Percentiles rank a stretch among this genome's conserved stretches.
Conservation (phyloP, 805 yeast species). For the Martiniozyma abietophila region DNA sequence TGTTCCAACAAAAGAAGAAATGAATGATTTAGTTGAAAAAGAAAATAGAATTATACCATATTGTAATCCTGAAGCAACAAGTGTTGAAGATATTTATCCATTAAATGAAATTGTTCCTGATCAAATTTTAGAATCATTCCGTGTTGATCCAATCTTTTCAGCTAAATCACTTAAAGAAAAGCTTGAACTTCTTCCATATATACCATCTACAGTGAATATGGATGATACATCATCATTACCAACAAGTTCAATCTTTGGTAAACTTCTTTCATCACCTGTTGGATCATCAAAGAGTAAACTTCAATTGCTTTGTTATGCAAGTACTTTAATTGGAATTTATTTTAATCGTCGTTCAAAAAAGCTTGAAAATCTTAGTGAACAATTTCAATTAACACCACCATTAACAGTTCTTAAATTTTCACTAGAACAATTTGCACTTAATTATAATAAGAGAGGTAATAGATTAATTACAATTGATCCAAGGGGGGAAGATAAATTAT, state of each 20-base stretch:
- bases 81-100: constrained; percentile 77
- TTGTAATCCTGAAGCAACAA: constrained; percentile 68
- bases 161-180: constrained; percentile 35
- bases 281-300: constrained; percentile 41
- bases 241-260: constrained; percentile 5
- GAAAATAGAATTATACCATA: constrained; percentile 78
- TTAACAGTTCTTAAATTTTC: constrained; percentile 64
- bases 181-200: constrained; percentile 52
- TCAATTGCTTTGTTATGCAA: constrained; percentile 70
- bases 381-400: constrained; percentile 68
- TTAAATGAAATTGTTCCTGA: constrained; percentile 59
- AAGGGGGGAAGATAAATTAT: constrained; percentile 72
- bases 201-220: too few relatives aligned
- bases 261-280: constrained; percentile 19
- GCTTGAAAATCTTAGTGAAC: constrained; percentile 48
- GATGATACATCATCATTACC: constrained; percentile 5
- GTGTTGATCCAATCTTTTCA: constrained; percentile 51
- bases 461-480: constrained; percentile 80
- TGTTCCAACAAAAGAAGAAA: constrained; percentile 62
- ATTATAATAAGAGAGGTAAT: constrained; percentile 11
- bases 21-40: constrained; percentile 45
- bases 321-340: constrained; percentile 74
- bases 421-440: constrained; percentile 60
- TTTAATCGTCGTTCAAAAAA: constrained; percentile 57
- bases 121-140: constrained; percentile 52